Conservation (phyloP, 2,329 filamentous ascomycete genomes). For the Ramularia endophylla region DNA sequence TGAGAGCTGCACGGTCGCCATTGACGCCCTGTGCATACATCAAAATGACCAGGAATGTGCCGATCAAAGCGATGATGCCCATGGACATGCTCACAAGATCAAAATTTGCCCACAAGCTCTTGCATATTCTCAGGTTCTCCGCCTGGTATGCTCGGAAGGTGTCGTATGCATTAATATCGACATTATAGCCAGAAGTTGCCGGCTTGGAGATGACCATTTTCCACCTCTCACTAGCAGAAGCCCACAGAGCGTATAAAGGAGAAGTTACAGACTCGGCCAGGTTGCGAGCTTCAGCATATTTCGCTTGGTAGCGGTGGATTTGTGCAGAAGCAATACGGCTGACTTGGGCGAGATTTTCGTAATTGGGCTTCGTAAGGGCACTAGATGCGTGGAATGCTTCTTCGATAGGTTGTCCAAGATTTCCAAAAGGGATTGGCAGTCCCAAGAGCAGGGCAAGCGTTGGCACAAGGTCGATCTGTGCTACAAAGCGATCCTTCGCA, state of each 20-base stretch:
- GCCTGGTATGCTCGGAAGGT: constrained; percentile 69
- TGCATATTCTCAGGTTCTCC: constrained; percentile 72
- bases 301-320: constrained; percentile 80
- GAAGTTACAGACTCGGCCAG: constrained; percentile 56
- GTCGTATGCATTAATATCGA: constrained; percentile 41
- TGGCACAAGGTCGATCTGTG: constrained; percentile 91
- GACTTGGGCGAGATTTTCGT: constrained; percentile 69
- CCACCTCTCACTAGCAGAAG: constrained; percentile 51
- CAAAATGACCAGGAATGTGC: constrained; percentile 62
- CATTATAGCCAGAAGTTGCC: background rate
- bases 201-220: constrained; percentile 28
- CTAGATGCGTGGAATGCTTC: constrained; percentile 72
- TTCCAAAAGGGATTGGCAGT: constrained; percentile 93
- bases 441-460: constrained; percentile 84
- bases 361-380: constrained; percentile 49
- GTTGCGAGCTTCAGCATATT: constrained; percentile 70
- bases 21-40: constrained; percentile 62
- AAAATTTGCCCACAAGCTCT: constrained; percentile 85
- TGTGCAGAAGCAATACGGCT: constrained; percentile 75
- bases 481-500: constrained; percentile 69
- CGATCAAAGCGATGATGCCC: constrained; percentile 65
- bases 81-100: constrained; percentile 79
- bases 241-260: constrained; percentile 52
- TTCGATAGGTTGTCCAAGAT: constrained; percentile 84
- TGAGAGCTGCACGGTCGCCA: constrained; percentile 49